Evolutionary conservation across 192 early-diverging fungal species (phyloP), one percentile per base, ranked within the genome.

Genomic region (Helicostylum pulchrum): DNA sequence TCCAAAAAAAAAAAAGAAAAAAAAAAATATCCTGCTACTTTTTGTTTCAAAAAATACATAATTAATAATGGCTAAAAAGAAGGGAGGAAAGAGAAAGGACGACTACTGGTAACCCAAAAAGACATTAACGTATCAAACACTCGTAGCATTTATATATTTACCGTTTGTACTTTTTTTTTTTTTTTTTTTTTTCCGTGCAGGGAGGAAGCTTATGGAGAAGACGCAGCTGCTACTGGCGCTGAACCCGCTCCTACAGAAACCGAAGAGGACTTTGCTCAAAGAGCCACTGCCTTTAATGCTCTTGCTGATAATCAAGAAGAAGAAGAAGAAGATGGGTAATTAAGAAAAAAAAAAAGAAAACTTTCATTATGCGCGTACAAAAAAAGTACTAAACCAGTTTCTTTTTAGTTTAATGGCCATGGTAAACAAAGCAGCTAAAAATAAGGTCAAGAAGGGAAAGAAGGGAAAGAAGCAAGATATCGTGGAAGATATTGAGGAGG

Each of bases 181-280:
- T 34, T 60, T 12, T 58, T 11, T 12, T 10, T 19, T 66, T 36
- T 36, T 32, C 21, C n/a, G 0, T 53, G 45, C 31, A 83, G 81
- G 81, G 82, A 84, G 10, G 76, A 81, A 42, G 82, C 73, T 56
- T 84, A 81, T 51, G 80, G 73, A 42, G 71, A 79, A 60, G 82
- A 84, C 55, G 74, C 77, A 50, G 74, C 64, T 9, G 67, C 64
- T 10, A 55, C 65, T 26, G 73, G 73, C 14, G 79, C 66, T 51
- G 70, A 53, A 42, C 57, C 66, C 42, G 45, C 58, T 11, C n/a
- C 53, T 49, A 58, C 36, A 39, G 67, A 74, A 46, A 64, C 53
- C 26, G 67, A 58, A 12, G 54, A 74, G 23, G 62, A 71, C 15
- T 60, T 65, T 32, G 63, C 42, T 6, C 42, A 65, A 43, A 65